These are phyloP conservation scores for Zoysia pacifica DNA, from an alignment of 176 grass and related monocot species.

Conservation along the genomic window DNA sequence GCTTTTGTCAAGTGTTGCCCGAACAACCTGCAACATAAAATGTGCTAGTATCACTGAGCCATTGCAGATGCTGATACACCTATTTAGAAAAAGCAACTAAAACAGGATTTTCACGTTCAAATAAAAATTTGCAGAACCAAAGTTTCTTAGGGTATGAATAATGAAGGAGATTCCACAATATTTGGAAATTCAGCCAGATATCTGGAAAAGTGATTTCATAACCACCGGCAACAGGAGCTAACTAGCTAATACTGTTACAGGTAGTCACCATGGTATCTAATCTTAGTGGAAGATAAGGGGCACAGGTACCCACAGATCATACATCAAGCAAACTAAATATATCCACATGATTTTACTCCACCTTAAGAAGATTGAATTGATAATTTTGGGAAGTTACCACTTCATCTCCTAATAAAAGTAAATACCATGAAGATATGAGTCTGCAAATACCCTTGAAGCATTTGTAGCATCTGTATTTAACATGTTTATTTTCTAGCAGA, in stretches of 20 bases:
- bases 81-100: neutral
- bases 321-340: neutral
- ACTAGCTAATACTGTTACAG: neutral
- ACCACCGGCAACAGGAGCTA: neutral
- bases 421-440: neutral
- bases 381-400: neutral
- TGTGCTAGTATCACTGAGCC: constrained; percentile 32
- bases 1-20: constrained; percentile 76
- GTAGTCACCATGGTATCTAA: neutral
- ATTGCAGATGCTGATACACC: constrained; percentile 22
- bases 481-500: neutral
- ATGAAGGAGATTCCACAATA: neutral
- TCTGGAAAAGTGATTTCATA: constrained; percentile 24
- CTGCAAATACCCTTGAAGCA: neutral
- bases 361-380: neutral
- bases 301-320: constrained; percentile 3
- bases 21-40: constrained; percentile 70
- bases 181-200: neutral
- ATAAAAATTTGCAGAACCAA: constrained; percentile 13
- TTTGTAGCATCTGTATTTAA: neutral
- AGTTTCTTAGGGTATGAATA: neutral
- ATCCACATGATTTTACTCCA: neutral
- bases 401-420: neutral
- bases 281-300: neutral
- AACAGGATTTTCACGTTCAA: neutral